Conservation (phyloP, 2,329 filamentous ascomycete genomes). For the Fusarium guadeloupense region DNA sequence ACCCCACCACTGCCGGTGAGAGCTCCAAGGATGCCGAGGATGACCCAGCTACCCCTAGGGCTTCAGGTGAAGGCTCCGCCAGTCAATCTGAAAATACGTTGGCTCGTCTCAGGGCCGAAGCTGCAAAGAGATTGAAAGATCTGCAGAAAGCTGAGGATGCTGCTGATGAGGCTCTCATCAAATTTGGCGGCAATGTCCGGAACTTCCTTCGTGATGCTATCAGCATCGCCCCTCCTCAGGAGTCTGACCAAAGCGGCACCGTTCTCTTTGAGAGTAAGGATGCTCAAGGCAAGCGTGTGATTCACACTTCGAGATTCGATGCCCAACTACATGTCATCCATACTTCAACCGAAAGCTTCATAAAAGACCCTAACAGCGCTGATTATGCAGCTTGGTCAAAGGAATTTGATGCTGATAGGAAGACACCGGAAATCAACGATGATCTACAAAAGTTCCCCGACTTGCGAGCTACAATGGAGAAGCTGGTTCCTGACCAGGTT, state of each 20-base stretch:
- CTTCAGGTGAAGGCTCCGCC: constrained; percentile 49
- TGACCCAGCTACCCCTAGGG: constrained; percentile 59
- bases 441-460: constrained; percentile 90
- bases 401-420: constrained; percentile 80
- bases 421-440: constrained; percentile 82
- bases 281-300: constrained; percentile 86
- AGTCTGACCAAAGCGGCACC: constrained; percentile 62
- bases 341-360: constrained; percentile 82
- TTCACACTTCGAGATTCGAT: constrained; percentile 93
- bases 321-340: constrained; percentile 97
- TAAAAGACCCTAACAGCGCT: constrained; percentile 78
- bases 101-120: constrained; percentile 78
- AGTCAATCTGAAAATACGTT: constrained; percentile 72
- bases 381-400: constrained; percentile 80
- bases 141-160: constrained; percentile 94
- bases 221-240: constrained; percentile 79
- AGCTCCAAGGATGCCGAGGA: constrained; percentile 47
- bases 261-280: constrained; percentile 96
- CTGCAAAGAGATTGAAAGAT: constrained; percentile 84
- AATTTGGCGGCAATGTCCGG: constrained; percentile 88
- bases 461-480: constrained; percentile 89
- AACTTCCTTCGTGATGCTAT: constrained; percentile 93
- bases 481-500: constrained; percentile 91
- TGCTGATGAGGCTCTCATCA: constrained; percentile 91
- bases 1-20: constrained; percentile 50